A percentile compares a stretch with the other conserved stretches of the same genome.
Evolutionary conservation across 495 filamentous ascomycete species (phyloP).

Genomic region (Lasiosphaeria miniovina): DNA sequence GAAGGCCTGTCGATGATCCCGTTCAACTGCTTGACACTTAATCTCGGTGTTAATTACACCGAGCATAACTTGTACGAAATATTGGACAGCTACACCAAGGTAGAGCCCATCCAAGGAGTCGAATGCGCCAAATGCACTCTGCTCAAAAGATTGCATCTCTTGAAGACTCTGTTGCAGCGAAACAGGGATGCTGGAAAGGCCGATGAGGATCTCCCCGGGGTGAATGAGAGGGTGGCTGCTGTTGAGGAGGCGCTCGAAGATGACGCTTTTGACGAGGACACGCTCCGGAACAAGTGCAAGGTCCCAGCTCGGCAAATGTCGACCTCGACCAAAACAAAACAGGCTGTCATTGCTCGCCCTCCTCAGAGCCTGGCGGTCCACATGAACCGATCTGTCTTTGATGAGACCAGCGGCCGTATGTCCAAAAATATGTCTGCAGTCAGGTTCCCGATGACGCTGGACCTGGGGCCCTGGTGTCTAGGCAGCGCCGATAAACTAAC

Average conservation of each 20-base stretch:
- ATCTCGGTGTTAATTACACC: conserved; percentile 53
- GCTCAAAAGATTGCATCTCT: conserved; percentile 39
- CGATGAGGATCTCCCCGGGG: conserved; percentile 22
- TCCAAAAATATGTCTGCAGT: conserved; percentile 81
- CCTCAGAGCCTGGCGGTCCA: conserved; percentile 80
- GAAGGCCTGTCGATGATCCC: conserved; percentile 84
- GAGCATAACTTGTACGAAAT: conserved; percentile 70
- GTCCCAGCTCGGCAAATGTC: conserved; percentile 66
- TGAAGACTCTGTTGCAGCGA: conserved; percentile 38
- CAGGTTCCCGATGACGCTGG: conserved; percentile 66
- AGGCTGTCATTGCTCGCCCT: conserved; percentile 77
- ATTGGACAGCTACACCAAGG: conserved; percentile 76
- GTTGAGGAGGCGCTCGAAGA: conserved; percentile 70
- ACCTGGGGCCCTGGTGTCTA: conserved; percentile 77
- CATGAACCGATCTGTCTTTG: conserved; percentile 86
- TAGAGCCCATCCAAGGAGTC: conserved; percentile 83
- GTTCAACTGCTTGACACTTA: conserved; percentile 91
- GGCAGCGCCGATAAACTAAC: conserved; percentile 43
- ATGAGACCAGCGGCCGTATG: conserved; percentile 71
- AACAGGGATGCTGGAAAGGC: conserved; percentile 14
- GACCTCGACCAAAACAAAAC: conserved; percentile 77
- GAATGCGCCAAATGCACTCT: conserved; percentile 92
- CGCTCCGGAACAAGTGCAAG: conserved; percentile 67
- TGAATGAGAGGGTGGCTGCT: conserved; percentile 52
- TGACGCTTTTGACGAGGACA: conserved; percentile 76